Evolutionary conservation across 495 filamentous ascomycete species (phyloP).

Genomic region (Daldinia vernicosa): DNA sequence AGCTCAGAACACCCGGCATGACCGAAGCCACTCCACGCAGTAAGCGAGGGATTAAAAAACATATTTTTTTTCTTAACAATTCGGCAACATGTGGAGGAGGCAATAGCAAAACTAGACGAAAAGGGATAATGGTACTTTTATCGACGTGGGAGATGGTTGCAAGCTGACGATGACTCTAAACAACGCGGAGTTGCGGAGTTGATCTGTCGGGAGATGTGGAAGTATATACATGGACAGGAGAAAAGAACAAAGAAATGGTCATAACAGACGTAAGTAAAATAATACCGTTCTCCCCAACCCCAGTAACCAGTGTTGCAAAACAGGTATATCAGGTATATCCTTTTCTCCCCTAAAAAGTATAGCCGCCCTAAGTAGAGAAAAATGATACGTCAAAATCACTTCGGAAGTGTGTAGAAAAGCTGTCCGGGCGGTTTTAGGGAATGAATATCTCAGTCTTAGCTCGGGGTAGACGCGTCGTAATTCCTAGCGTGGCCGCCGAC

Average conservation of each 20-base stretch:
- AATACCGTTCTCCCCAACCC: conserved; percentile 28
- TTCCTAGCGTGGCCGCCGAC: conserved; percentile 15
- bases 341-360: conserved; percentile 31
- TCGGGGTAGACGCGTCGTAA: conserved; percentile 16
- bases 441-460: conserved; percentile 8
- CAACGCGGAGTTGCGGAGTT: background rate
- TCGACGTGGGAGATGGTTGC: conserved; percentile 11
- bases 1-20: conserved; percentile 31
- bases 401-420: conserved; percentile 4
- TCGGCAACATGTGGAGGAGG: conserved; percentile 6
- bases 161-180: conserved; percentile 26
- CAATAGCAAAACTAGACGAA: conserved; percentile 16
- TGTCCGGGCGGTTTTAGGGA: conserved; percentile 12
- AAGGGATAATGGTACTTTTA: conserved; percentile 4
- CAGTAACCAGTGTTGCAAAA: conserved; percentile 25
- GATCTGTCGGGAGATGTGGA: conserved; percentile 17
- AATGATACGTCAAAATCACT: conserved; percentile 6
- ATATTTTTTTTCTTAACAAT: conserved; percentile 6
- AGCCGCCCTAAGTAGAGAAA: conserved; percentile 21
- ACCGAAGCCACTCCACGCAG: conserved; percentile 37
- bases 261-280: conserved; percentile 31
- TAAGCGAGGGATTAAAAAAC: conserved; percentile 38
- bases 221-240: conserved; percentile 26
- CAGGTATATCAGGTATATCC: conserved; percentile 37
- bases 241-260: conserved; percentile 30